A percentile compares a stretch with the other conserved stretches of the same genome.
phyloP scores from a whole-genome alignment of 2,329 filamentous ascomycete species.

The Bipolaris sorokiniana region DNA sequence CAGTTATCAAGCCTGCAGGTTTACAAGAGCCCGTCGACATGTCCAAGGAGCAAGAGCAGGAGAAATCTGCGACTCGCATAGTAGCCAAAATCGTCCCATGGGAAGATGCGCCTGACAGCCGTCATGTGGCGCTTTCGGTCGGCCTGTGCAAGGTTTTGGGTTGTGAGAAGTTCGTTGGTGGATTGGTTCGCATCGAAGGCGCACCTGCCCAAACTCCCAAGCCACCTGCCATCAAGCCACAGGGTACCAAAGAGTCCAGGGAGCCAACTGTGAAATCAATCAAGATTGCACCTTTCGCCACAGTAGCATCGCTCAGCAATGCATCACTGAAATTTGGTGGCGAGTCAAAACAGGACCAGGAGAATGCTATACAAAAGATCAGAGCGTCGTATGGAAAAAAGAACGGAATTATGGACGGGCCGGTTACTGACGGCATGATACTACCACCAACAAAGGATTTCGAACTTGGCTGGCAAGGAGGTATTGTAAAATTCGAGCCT shows the following conservation, averaged over 20 bases:
- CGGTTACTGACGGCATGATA: conserved; percentile 87
- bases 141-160: conserved; percentile 76
- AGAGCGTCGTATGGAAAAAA: conserved; percentile 72
- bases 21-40: conserved; percentile 74
- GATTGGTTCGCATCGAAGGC: conserved; percentile 84
- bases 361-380: conserved; percentile 75
- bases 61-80: conserved; percentile 68
- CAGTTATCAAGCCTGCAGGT: conserved; percentile 82
- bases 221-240: conserved; percentile 56
- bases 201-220: conserved; percentile 75
- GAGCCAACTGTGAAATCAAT: conserved; percentile 66
- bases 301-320: conserved; percentile 60
- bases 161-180: conserved; percentile 76
- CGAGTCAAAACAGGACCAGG: conserved; percentile 80
- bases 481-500: conserved; percentile 79
- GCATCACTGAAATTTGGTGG: conserved; percentile 84
- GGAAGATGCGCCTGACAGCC: conserved; percentile 84
- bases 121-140: conserved; percentile 79
- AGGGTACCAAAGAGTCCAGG: conserved; percentile 48
- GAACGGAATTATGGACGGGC: conserved; percentile 75
- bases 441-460: conserved; percentile 65
- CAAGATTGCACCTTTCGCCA: conserved; percentile 81
- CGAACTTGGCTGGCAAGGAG: conserved; percentile 76
- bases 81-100: conserved; percentile 78
- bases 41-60: conserved; percentile 69